A percentile compares a stretch with the other conserved stretches of the same genome.
Evolutionary conservation across 495 filamentous ascomycete genomes (phyloP).

Genomic region (Thozetella sp.): DNA sequence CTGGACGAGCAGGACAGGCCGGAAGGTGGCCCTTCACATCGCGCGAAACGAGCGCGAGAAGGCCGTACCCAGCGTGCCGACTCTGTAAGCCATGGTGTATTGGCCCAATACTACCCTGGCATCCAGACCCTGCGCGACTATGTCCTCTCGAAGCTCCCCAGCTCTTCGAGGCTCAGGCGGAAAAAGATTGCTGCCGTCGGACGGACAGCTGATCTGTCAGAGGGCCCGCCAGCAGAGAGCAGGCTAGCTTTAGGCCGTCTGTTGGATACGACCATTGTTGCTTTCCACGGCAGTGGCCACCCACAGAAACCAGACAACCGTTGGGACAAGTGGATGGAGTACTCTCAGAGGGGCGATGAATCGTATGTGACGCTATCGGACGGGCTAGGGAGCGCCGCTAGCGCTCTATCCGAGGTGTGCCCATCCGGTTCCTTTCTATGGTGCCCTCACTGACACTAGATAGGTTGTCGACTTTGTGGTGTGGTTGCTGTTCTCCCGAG

Average conservation of each 20-base stretch:
- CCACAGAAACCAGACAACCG: slow-evolving; percentile 36
- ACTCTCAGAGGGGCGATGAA: slow-evolving; percentile 63
- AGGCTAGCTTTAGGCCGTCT: slow-evolving; percentile 48
- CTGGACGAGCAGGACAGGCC: slow-evolving; percentile 9
- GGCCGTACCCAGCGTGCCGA: not conserved
- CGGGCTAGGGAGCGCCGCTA: slow-evolving; percentile 35
- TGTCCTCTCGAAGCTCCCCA: slow-evolving; percentile 53
- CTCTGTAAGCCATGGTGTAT: slow-evolving; percentile 60
- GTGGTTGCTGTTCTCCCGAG: slow-evolving; percentile 68
- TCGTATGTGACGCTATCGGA: slow-evolving; percentile 51
- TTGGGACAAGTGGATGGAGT: slow-evolving; percentile 62
- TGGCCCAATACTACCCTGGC: slow-evolving; percentile 72
- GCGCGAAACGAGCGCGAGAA: slow-evolving; percentile 17
- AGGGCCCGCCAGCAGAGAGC: slow-evolving; percentile 23
- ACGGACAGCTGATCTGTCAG: slow-evolving; percentile 17
- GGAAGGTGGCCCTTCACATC: slow-evolving; percentile 5
- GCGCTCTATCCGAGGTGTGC: slow-evolving; percentile 64
- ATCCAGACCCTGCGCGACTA: slow-evolving; percentile 74
- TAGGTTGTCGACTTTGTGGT: slow-evolving; percentile 88
- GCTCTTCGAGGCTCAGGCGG: slow-evolving; percentile 40
- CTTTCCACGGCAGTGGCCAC: slow-evolving; percentile 39
- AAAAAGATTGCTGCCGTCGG: slow-evolving; percentile 49
- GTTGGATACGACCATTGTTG: slow-evolving; percentile 72
- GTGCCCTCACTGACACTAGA: not conserved
- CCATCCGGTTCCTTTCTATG: slow-evolving; percentile 8